Evolutionary conservation across 2,329 filamentous ascomycete genomes (phyloP).

Genomic region (Fusarium luffae): DNA sequence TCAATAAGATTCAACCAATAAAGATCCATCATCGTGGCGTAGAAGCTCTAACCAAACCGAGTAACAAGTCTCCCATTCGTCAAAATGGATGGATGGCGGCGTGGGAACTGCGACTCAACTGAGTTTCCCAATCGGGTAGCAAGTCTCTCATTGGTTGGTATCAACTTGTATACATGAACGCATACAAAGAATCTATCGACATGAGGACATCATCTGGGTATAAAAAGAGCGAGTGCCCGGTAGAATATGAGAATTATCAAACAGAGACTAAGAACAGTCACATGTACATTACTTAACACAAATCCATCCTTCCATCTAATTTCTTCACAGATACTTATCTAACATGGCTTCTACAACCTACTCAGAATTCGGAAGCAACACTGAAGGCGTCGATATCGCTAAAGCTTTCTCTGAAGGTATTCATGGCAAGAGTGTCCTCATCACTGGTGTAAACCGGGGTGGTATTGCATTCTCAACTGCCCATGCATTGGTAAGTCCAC

Average conservation of each 20-base stretch:
- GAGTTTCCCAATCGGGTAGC: conserved; percentile 7
- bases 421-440: not conserved
- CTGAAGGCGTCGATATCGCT: not conserved
- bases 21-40: accelerated
- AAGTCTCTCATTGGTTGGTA: conserved; percentile 16
- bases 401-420: not conserved
- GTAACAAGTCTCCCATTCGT: conserved; percentile 22
- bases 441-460: not conserved
- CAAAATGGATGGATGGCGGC: not conserved
- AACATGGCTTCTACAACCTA: conserved; percentile 16
- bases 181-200: not conserved
- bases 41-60: not conserved
- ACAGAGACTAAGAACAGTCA: not conserved
- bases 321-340: accelerated
- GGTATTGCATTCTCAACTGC: conserved; percentile 11
- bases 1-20: not conserved
- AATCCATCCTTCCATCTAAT: not conserved
- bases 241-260: not conserved
- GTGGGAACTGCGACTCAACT: not conserved
- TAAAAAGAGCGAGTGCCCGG: not conserved
- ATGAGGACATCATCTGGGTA: not conserved
- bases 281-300: not conserved
- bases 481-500: not conserved
- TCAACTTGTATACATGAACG: no score
- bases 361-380: not conserved